Conservation (phyloP, 345 rosid genomes). For the Dipteronia dyeriana region DNA sequence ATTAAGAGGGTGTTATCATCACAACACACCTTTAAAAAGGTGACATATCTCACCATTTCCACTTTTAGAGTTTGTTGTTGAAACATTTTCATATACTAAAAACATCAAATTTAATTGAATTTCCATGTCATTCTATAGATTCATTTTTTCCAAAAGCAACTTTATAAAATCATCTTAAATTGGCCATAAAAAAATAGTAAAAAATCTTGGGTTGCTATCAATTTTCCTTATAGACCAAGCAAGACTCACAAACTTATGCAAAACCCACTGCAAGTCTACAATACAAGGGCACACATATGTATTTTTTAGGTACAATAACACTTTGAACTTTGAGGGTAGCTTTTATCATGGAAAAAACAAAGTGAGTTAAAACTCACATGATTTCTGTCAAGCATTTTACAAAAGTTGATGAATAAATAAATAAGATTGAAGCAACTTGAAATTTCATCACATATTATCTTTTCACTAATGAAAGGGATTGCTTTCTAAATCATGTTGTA, state of each 20-base stretch:
- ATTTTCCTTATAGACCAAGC: neutral
- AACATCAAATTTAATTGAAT: no score
- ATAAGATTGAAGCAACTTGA: conserved; percentile 8
- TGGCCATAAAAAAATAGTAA: neutral
- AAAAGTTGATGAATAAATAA: no score
- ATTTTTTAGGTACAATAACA: neutral
- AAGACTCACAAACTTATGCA: neutral
- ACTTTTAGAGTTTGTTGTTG: no score
- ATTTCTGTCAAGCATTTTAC: conserved; percentile 25
- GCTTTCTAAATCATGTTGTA: neutral
- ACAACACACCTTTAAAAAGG: no score
- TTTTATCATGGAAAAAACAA: conserved; percentile 18
- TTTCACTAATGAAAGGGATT: conserved; percentile 27
- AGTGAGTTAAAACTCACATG: conserved; percentile 22
- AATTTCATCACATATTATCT: conserved; percentile 30
- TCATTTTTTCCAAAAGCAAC: neutral
- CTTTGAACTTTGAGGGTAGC: conserved; percentile 5
- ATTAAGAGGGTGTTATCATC: no score
- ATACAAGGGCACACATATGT: no score
- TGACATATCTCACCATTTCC: no score
- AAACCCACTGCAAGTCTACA: neutral
- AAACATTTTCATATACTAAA: no score
- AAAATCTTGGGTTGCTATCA: neutral
- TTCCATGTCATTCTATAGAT: no score
- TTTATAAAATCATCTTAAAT: neutral